Evolutionary conservation across 208 protist species (phyloP).

Genomic region (Tetramitus jugosus): DNA sequence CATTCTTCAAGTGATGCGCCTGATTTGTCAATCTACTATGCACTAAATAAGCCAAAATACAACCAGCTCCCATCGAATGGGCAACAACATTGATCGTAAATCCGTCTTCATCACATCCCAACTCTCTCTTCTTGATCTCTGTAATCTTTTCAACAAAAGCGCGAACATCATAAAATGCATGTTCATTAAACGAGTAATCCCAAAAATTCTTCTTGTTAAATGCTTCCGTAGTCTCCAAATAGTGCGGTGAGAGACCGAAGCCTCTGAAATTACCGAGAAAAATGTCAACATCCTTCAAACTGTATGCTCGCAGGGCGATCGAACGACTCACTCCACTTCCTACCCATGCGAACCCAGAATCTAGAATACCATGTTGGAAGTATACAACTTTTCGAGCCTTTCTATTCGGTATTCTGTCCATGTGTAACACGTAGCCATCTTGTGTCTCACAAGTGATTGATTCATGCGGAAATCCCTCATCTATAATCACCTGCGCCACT

Average conservation of each 20-base stretch:
- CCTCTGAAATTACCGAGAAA: constrained; percentile 39
- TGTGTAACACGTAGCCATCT: constrained; percentile 38
- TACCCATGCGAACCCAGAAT: constrained; percentile 39
- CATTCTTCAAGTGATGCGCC: constrained; percentile 31
- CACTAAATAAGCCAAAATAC: constrained; percentile 39
- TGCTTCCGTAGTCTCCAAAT: constrained; percentile 9
- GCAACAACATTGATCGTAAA: constrained; percentile 4
- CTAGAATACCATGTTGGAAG: constrained; percentile 44
- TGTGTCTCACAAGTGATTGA: constrained; percentile 5
- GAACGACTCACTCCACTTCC: constrained; percentile 26
- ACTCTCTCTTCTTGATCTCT: constrained; percentile 34
- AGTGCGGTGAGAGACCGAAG: not conserved
- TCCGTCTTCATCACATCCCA: not conserved
- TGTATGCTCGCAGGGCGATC: constrained; percentile 30
- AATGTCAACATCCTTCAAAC: constrained; percentile 34
- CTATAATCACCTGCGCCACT: constrained; percentile 10
- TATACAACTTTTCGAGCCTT: constrained; percentile 36
- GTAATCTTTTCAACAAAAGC: constrained; percentile 40
- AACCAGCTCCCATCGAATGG: constrained; percentile 39
- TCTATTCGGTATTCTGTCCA: constrained; percentile 37
- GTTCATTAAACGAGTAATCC: constrained; percentile 44
- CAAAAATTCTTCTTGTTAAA: constrained; percentile 34
- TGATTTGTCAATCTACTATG: constrained; percentile 24
- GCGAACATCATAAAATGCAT: constrained; percentile 40
- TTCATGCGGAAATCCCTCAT: not conserved